phyloP scores from a whole-genome alignment of 116 monocot genomes.

The Zostera marina region DNA sequence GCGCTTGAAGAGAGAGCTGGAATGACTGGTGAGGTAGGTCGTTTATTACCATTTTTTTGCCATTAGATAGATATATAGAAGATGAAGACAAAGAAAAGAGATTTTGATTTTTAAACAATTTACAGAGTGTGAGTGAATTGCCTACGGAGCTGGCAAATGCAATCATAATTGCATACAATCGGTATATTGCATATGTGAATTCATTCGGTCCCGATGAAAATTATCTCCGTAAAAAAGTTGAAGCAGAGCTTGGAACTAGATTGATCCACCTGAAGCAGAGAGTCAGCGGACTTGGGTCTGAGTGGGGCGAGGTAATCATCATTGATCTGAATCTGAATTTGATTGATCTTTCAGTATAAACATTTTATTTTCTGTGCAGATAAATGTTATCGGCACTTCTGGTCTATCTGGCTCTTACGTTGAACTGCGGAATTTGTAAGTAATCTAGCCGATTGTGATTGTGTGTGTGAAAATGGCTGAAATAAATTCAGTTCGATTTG shows the following conservation, averaged over 20 bases:
- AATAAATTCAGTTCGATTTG: no score
- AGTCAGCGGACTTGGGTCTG: constrained; percentile 79
- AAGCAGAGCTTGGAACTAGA: constrained; percentile 83
- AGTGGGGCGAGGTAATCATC: constrained; percentile 87
- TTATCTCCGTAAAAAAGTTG: constrained; percentile 81
- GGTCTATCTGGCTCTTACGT: constrained; percentile 91
- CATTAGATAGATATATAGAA: background rate
- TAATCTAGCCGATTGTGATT: no score
- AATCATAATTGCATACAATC: constrained; percentile 52
- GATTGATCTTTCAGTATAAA: no score
- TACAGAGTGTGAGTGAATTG: constrained; percentile 55
- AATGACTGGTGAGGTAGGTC: constrained; percentile 59
- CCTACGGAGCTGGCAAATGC: constrained; percentile 66
- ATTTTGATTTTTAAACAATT: no score
- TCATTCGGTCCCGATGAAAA: constrained; percentile 72
- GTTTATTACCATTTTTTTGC: background rate
- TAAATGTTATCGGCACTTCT: constrained; percentile 71
- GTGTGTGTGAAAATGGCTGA: no score
- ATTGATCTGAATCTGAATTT: no score
- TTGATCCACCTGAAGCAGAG: constrained; percentile 98
- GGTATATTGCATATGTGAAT: constrained; percentile 69
- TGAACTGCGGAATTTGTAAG: constrained; percentile 44
- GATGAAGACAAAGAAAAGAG: background rate
- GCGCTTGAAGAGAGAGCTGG: constrained; percentile 87
- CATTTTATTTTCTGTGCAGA: constrained; percentile 7